These are phyloP conservation scores for Phaeophleospora eucalypticola DNA, from an alignment of 2,329 filamentous ascomycete species.

Conservation along the genomic window DNA sequence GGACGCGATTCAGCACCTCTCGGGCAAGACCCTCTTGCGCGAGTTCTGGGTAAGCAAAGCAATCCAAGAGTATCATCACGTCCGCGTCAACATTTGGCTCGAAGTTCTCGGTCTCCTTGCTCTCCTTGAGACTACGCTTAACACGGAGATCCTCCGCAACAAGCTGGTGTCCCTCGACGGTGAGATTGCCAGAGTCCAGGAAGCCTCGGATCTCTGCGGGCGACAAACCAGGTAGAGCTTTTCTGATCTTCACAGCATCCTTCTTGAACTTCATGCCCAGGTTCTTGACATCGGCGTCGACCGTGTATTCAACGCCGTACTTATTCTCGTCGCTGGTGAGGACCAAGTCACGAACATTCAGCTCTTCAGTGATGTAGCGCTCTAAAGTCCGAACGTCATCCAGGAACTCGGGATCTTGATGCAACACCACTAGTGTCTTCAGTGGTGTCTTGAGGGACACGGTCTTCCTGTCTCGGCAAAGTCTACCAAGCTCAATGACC, in stretches of 20 bases:
- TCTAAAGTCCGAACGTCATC: constrained; percentile 82
- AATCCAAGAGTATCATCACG: constrained; percentile 86
- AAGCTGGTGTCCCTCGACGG: constrained; percentile 81
- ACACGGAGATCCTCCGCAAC: constrained; percentile 79
- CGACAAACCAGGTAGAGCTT: constrained; percentile 73
- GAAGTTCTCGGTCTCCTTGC: constrained; percentile 65
- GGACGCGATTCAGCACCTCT: constrained; percentile 89
- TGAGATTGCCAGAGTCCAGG: constrained; percentile 66
- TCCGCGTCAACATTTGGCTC: constrained; percentile 88
- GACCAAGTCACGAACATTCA: constrained; percentile 83
- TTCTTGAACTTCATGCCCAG: constrained; percentile 97
- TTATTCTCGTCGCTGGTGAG: constrained; percentile 81
- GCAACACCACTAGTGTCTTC: constrained; percentile 84
- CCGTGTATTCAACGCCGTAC: constrained; percentile 89
- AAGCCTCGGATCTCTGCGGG: constrained; percentile 79
- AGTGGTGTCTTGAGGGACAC: constrained; percentile 88
- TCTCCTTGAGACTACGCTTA: constrained; percentile 71
- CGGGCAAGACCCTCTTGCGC: constrained; percentile 83
- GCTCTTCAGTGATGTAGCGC: constrained; percentile 84
- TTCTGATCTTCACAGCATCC: constrained; percentile 86
- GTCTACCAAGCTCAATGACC: constrained; percentile 85
- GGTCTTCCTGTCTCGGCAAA: constrained; percentile 77
- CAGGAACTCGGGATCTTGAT: constrained; percentile 75
- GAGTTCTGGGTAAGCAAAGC: constrained; percentile 75
- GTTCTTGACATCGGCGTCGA: constrained; percentile 86